phyloP scores from a whole-genome alignment of 306 rosid species.

The Ormosia semicastrata region DNA sequence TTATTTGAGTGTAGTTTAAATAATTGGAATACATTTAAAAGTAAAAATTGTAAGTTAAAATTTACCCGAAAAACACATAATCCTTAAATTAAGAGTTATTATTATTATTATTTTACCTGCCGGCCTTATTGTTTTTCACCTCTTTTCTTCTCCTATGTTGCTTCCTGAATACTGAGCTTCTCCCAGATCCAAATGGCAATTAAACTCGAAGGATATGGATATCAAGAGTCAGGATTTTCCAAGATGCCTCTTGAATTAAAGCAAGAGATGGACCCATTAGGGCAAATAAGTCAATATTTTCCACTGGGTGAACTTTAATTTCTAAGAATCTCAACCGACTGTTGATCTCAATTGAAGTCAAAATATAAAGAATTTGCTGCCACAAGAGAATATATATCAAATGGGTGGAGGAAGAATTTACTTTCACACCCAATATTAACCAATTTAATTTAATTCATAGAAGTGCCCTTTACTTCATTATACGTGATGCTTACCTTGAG shows the following conservation, averaged over 20 bases:
- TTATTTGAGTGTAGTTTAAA: too few species aligned
- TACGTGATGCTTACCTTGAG: not conserved
- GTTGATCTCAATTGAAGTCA: not conserved
- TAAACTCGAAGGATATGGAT: not conserved
- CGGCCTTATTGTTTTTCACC: not conserved
- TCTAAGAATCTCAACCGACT: not conserved
- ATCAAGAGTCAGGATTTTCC: not conserved
- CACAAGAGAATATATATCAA: not conserved
- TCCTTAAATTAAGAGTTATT: not conserved
- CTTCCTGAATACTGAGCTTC: not conserved
- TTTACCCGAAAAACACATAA: too few species aligned
- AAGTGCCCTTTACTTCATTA: not conserved
- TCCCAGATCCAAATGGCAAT: not conserved
- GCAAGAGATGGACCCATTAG: constrained; percentile 12
- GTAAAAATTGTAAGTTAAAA: not conserved
- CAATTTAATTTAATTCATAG: not conserved
- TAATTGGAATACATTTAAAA: not conserved
- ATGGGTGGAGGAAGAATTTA: constrained; percentile 1
- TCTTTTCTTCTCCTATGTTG: not conserved
- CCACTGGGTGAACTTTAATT: not conserved
- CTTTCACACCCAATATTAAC: not conserved
- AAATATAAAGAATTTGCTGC: not conserved
- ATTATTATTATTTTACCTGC: too few species aligned
- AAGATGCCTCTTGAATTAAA: not conserved
- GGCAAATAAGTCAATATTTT: constrained; percentile 18